Evolutionary conservation across 2,329 filamentous ascomycete species (phyloP).

Genomic region (Fusarium napiforme): DNA sequence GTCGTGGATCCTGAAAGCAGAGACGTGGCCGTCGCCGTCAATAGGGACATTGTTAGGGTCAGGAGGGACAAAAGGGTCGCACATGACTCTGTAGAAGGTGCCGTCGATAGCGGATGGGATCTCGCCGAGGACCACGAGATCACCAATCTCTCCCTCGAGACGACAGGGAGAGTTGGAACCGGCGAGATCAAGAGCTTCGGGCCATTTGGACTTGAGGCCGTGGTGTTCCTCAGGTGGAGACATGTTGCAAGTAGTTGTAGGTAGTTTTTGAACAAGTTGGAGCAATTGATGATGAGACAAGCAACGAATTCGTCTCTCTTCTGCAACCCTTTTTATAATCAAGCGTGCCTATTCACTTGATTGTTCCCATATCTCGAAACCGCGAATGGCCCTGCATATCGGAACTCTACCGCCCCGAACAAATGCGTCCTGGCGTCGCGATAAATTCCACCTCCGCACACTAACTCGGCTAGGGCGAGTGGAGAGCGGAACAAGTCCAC

Average conservation of each 20-base stretch:
- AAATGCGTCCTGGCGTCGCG: neutral
- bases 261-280: too few relatives aligned
- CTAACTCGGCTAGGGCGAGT: neutral
- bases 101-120: slow-evolving; percentile 40
- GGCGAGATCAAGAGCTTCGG: neutral
- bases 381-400: neutral
- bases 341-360: neutral
- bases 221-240: neutral
- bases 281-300: too few relatives aligned
- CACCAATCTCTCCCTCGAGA: slow-evolving; percentile 6
- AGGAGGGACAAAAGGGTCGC: slow-evolving; percentile 53
- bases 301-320: neutral
- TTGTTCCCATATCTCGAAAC: neutral
- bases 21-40: slow-evolving; percentile 55
- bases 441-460: neutral
- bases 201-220: neutral
- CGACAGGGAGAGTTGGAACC: neutral
- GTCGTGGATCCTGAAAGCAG: slow-evolving; percentile 50
- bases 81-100: slow-evolving; percentile 51
- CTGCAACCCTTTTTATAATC: neutral
- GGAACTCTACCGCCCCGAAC: too few relatives aligned
- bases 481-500: neutral
- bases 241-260: neutral
- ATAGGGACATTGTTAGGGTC: slow-evolving; percentile 50
- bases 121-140: slow-evolving; percentile 31